Evolutionary conservation across 257 asterid genomes (phyloP), one percentile per base, ranked within the genome.

Genomic region (Solanum clarkiae): DNA sequence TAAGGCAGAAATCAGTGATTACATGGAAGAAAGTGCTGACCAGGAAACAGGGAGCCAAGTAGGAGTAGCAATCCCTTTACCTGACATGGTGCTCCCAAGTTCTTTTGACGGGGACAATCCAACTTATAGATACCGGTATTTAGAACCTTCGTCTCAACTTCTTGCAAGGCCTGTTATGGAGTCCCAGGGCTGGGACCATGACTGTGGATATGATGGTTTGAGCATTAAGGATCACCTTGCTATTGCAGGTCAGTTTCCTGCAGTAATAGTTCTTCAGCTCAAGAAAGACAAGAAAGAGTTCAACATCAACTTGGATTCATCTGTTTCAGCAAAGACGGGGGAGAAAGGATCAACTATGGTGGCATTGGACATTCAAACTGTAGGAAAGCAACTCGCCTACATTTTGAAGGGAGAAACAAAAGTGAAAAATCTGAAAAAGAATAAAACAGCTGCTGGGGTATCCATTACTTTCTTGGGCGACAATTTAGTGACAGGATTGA

Each of bases 61-160:
- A 24, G 97, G 97, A 3, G 92, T 92, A 82, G 94, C 97, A 1
- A 98, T 95, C 80, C 98, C 98, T 18, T 83, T 97, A 49, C 99
- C 99, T 1, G 99, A 97, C 88, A 95, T 97, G 99, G 95, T 90
- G 40, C 91, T 97, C 51, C 99, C 99, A 7, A 94, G 95, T 42
- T 91, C 98, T 15, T 97, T 97, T 53, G 99, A 97, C 16, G 91
- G 95, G 12, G 97, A 93, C 54, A 91, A 91, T 54, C 97, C 99
- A 4, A 93, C 98, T 1, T 93, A 92, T 85, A 85, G 98, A 51
- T 97, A 94, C 88, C 95, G 98, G 14, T 95, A 91, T 89, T 86
- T 97, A 32, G 89, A 83, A 82, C 60, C 81, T 20, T 80, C 89
- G 20, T 82, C 87, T 8, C 84, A 69, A 60, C 84, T 79, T 84